A percentile compares a stretch with the other conserved stretches of the same genome.
Evolutionary conservation across 202 grass and related monocot genomes (phyloP).

Genomic region (Zizania palustris): DNA sequence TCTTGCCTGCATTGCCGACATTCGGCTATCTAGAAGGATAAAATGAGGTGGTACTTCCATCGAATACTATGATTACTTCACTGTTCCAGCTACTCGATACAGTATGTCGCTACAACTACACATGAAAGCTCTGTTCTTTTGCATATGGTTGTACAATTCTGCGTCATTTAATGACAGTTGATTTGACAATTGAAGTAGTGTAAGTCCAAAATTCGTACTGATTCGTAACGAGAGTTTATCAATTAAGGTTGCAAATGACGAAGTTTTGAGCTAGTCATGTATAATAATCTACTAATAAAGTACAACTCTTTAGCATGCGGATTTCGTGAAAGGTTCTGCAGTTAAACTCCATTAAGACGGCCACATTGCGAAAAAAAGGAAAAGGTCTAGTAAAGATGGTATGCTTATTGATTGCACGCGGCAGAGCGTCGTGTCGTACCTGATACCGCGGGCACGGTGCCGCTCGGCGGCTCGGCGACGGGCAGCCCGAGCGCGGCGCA

Average conservation of each 20-base stretch:
- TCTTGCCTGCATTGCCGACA: neutral
- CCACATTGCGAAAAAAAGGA: constrained; percentile 9
- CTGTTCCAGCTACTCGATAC: neutral
- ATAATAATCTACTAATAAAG: neutral
- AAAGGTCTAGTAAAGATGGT: neutral
- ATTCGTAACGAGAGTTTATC: neutral
- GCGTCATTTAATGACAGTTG: neutral
- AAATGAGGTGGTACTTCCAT: neutral
- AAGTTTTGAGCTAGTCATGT: neutral
- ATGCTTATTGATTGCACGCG: constrained; percentile 41
- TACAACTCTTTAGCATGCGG: neutral
- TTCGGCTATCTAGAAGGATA: neutral
- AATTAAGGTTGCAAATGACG: neutral
- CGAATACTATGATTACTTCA: neutral
- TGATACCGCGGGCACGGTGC: constrained; percentile 33
- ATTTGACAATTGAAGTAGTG: neutral
- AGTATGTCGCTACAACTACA: neutral
- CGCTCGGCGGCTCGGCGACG: constrained; percentile 42
- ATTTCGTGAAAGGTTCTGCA: neutral
- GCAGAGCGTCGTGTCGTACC: constrained; percentile 43
- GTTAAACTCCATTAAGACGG: constrained; percentile 1
- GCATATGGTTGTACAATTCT: neutral
- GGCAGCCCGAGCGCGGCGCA: constrained; percentile 63
- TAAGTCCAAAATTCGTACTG: neutral
- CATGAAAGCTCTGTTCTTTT: neutral